Percentiles rank a stretch among this genome's conserved stretches.
These are phyloP conservation scores for Blastobotrys chiropterorum DNA, from an alignment of 805 yeast genomes.

Conservation along the genomic window DNA sequence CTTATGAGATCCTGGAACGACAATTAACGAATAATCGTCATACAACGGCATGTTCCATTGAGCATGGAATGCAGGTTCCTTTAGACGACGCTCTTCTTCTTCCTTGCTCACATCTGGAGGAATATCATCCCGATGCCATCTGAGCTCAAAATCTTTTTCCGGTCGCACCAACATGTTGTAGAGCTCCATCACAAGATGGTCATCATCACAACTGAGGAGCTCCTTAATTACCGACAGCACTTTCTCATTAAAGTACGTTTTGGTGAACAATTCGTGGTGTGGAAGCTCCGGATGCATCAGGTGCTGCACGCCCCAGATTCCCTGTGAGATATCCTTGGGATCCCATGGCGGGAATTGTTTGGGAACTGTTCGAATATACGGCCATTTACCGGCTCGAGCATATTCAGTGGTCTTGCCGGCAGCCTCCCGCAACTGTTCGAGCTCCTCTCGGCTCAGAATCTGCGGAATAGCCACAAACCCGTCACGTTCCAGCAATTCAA, in stretches of 20 bases:
- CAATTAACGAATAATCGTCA: constrained; percentile 42
- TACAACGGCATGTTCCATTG: constrained; percentile 48
- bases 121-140: constrained; percentile 49
- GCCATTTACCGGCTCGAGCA: constrained; percentile 46
- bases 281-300: constrained; percentile 43
- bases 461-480: constrained; percentile 36
- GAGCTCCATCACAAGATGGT: constrained; percentile 41
- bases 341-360: constrained; percentile 54
- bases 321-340: constrained; percentile 43
- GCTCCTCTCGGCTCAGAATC: constrained; percentile 38
- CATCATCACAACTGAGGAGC: constrained; percentile 34
- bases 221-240: constrained; percentile 11
- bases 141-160: constrained; percentile 45
- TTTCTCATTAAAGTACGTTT: constrained; percentile 5
- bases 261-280: constrained; percentile 19
- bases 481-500: constrained; percentile 10
- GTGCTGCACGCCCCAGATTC: constrained; percentile 48
- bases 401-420: constrained; percentile 35
- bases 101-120: constrained; percentile 41
- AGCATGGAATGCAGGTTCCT: constrained; percentile 40
- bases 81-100: constrained; percentile 39
- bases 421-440: constrained; percentile 28
- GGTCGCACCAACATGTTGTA: constrained; percentile 50
- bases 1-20: constrained; percentile 43
- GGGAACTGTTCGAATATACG: constrained; percentile 43